Conservation (phyloP, 352 stramenopile genomes). For the Pythium dissimile region DNA sequence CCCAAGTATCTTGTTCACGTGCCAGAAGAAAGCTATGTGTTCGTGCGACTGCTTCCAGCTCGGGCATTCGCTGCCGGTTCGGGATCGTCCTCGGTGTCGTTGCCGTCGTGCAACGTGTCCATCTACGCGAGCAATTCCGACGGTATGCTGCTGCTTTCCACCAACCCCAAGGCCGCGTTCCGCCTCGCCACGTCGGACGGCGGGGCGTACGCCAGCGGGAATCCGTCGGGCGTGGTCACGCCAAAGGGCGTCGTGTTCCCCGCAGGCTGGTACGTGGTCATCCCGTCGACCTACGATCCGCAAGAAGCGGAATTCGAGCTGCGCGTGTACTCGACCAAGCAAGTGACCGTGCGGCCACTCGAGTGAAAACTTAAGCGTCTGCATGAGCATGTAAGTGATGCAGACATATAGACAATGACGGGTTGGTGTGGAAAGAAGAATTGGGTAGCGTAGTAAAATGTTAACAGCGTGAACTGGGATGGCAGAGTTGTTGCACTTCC, state of each 20-base stretch:
- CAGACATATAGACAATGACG: no score
- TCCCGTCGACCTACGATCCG: conserved; percentile 79
- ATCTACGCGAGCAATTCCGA: conserved; percentile 61
- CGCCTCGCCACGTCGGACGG: conserved; percentile 46
- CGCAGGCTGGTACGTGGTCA: conserved; percentile 60
- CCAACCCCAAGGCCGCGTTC: conserved; percentile 52
- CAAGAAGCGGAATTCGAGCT: conserved; percentile 54
- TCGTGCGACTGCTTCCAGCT: conserved; percentile 46
- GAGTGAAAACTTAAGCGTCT: not conserved
- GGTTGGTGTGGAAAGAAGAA: no score
- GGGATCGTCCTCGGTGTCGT: conserved; percentile 3
- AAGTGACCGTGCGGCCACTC: conserved; percentile 31
- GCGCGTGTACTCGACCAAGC: conserved; percentile 44
- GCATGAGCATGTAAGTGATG: not conserved
- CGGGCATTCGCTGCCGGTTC: conserved; percentile 13
- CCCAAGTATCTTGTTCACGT: conserved; percentile 71
- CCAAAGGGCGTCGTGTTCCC: conserved; percentile 29
- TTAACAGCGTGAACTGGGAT: no score
- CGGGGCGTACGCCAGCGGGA: conserved; percentile 54
- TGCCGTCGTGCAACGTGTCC: conserved; percentile 68
- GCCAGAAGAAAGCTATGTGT: conserved; percentile 42
- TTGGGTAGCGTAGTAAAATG: no score
- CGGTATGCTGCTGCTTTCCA: conserved; percentile 56
- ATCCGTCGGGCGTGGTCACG: conserved; percentile 50
- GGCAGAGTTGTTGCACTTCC: no score